phyloP scores from a whole-genome alignment of 139 green algal genomes.

The Volvox reticuliferus region DNA sequence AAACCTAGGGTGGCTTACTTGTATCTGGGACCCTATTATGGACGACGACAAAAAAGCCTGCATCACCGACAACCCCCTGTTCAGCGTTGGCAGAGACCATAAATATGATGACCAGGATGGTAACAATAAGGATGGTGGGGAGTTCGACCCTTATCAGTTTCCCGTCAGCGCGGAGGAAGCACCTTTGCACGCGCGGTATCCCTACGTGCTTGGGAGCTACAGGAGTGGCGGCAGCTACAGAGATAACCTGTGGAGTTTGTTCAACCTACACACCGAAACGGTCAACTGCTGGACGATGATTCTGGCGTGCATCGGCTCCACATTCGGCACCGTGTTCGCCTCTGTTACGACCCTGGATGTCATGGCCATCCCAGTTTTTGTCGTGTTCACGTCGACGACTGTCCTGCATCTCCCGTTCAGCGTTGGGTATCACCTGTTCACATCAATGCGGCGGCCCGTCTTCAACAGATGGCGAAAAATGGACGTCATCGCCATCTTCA shows the following conservation, averaged over 20 bases:
- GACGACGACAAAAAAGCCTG: too few species aligned
- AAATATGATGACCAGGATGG: neutral
- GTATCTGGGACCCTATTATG: too few species aligned
- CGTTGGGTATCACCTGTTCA: neutral
- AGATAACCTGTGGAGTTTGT: neutral
- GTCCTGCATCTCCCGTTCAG: neutral
- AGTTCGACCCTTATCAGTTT: neutral
- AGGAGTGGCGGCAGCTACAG: neutral
- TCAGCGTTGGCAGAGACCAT: neutral
- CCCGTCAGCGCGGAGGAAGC: neutral
- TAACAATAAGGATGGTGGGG: neutral
- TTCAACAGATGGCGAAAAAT: neutral
- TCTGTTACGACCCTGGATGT: neutral
- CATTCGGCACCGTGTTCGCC: neutral
- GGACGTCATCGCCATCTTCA: neutral
- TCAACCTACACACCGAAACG: neutral
- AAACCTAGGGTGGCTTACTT: too few species aligned
- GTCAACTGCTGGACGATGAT: neutral
- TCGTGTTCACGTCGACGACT: neutral
- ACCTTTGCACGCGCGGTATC: neutral
- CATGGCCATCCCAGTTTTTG: neutral
- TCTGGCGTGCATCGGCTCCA: neutral
- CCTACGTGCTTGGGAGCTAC: neutral
- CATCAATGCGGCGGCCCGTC: neutral
- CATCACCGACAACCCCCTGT: neutral